Conservation (phyloP, 805 yeast genomes). For the Yamadazyma laniorum region DNA sequence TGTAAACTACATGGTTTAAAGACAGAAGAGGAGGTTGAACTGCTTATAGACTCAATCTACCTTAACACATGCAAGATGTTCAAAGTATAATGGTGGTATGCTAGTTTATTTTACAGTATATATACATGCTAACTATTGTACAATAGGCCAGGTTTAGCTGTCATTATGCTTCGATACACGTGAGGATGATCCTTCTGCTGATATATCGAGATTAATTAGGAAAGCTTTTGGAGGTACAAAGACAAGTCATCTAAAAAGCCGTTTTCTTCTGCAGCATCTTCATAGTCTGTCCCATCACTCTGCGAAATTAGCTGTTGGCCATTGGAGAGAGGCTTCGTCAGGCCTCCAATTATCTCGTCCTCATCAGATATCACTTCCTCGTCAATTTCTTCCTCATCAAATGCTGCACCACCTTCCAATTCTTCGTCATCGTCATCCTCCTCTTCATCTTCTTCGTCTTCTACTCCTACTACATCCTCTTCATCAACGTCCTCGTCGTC, state of each 20-base stretch:
- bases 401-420: constrained; percentile 21
- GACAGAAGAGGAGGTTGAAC: constrained; percentile 26
- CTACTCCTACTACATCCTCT: constrained; percentile 18
- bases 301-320: background rate
- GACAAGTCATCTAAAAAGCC: too few relatives aligned
- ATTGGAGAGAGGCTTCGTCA: constrained; percentile 6
- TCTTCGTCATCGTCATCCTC: constrained; percentile 22
- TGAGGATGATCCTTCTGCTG: too few relatives aligned
- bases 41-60: constrained; percentile 35
- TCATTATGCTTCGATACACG: too few relatives aligned
- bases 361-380: constrained; percentile 16
- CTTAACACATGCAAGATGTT: constrained; percentile 35
- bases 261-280: background rate
- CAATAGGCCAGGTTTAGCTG: too few relatives aligned
- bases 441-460: constrained; percentile 23
- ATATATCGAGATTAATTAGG: too few relatives aligned
- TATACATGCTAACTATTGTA: constrained; percentile 7
- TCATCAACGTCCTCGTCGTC: constrained; percentile 11
- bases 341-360: constrained; percentile 13
- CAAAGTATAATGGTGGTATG: constrained; percentile 10
- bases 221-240: too few relatives aligned
- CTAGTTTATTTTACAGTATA: constrained; percentile 9
- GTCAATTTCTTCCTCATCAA: constrained; percentile 15
- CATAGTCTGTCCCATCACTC: background rate
- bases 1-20: constrained; percentile 29